These are phyloP conservation scores for Erysiphe neolycopersici DNA, from an alignment of 2,329 filamentous ascomycete species.

Conservation along the genomic window DNA sequence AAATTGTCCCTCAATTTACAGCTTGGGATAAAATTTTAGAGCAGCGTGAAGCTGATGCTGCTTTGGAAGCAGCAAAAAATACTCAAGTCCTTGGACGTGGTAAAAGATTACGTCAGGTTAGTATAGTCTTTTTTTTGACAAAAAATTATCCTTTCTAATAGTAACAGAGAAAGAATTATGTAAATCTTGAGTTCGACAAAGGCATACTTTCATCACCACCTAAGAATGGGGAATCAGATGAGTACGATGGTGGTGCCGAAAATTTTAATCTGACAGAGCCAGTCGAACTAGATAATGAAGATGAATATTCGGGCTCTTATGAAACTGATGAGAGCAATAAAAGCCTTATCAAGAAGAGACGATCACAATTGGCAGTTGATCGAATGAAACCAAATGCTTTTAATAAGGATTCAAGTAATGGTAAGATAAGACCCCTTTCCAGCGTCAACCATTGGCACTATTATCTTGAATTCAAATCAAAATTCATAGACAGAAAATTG, in stretches of 20 bases:
- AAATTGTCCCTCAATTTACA: constrained; percentile 30
- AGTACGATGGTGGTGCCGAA: not conserved
- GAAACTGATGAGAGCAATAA: not conserved
- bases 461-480: too few relatives aligned
- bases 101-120: constrained; percentile 24
- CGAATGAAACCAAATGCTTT: not conserved
- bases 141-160: not conserved
- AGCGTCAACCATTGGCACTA: too few relatives aligned
- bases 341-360: too few relatives aligned
- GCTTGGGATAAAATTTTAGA: constrained; percentile 82
- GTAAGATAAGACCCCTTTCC: too few relatives aligned
- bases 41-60: constrained; percentile 53
- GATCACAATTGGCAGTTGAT: too few relatives aligned
- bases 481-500: too few relatives aligned
- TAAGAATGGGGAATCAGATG: not conserved
- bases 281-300: not conserved
- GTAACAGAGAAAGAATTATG: not conserved
- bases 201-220: not conserved
- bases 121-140: not conserved
- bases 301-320: not conserved
- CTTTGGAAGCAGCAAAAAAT: constrained; percentile 39
- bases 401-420: not conserved
- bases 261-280: not conserved
- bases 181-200: not conserved
- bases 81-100: constrained; percentile 64